Conservation (phyloP, 2,329 filamentous ascomycete genomes). For the Stachybotrys elegans region DNA sequence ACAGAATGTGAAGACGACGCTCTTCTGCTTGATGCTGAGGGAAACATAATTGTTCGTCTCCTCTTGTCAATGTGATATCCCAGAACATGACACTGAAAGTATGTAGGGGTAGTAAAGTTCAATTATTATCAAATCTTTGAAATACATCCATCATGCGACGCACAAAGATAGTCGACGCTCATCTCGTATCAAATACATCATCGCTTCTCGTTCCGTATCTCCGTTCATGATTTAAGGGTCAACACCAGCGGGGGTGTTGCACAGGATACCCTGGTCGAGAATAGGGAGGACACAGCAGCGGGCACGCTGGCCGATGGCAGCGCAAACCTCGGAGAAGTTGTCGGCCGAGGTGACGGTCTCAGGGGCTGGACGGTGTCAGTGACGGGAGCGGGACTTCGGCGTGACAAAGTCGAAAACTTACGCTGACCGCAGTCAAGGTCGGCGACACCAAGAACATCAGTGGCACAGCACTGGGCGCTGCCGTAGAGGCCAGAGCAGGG, state of each 20-base stretch:
- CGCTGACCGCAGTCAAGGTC: slow-evolving; percentile 52
- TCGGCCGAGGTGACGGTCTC: slow-evolving; percentile 29
- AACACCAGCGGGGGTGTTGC: slow-evolving; percentile 27
- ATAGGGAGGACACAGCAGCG: slow-evolving; percentile 54
- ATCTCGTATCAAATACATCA: no score
- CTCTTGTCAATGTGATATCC: no score
- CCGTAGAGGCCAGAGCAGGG: slow-evolving; percentile 38
- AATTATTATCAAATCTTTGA: no score
- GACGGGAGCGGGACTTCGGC: accelerated
- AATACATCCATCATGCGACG: no score
- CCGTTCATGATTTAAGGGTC: slow-evolving; percentile 12
- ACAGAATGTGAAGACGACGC: no score
- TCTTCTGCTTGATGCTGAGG: no score
- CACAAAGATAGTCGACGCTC: no score
- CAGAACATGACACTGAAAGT: no score
- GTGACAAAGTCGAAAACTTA: slow-evolving; percentile 25
- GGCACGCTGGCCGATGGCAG: slow-evolving; percentile 46
- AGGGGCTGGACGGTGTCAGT: slow-evolving; percentile 15
- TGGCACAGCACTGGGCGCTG: slow-evolving; percentile 53
- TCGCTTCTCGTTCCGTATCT: not conserved
- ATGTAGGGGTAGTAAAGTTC: no score
- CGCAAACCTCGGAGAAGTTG: slow-evolving; percentile 40
- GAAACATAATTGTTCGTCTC: no score
- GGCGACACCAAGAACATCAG: slow-evolving; percentile 53
- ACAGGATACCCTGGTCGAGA: slow-evolving; percentile 28